A percentile compares a stretch with the other conserved stretches of the same genome.
Evolutionary conservation across 805 yeast species (phyloP).

Genomic region (Zygoascus biomembranicola): DNA sequence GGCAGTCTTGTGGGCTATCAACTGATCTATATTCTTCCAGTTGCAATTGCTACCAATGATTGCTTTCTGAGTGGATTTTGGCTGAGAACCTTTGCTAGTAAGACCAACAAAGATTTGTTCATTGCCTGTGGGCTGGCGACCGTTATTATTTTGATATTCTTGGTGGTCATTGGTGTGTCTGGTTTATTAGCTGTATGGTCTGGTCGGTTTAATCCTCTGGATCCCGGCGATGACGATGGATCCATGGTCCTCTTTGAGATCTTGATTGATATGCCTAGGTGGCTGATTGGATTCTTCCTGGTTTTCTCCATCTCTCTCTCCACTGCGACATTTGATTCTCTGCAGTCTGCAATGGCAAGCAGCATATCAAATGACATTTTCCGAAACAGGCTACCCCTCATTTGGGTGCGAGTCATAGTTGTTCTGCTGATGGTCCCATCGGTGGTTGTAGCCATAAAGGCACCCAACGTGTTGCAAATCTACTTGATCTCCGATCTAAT

Average conservation of each 20-base stretch:
- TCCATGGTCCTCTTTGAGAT: slow-evolving; percentile 65
- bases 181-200: slow-evolving; percentile 92
- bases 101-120: slow-evolving; percentile 61
- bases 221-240: slow-evolving; percentile 42
- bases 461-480: slow-evolving; percentile 76
- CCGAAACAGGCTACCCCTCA: slow-evolving; percentile 64
- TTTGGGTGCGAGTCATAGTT: slow-evolving; percentile 64
- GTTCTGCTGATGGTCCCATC: slow-evolving; percentile 77
- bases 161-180: slow-evolving; percentile 68
- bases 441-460: slow-evolving; percentile 74
- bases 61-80: slow-evolving; percentile 88
- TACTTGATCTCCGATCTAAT: slow-evolving; percentile 86
- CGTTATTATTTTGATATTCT: slow-evolving; percentile 50
- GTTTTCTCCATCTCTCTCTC: slow-evolving; percentile 68
- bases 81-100: slow-evolving; percentile 89
- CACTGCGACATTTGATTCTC: slow-evolving; percentile 82
- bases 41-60: slow-evolving; percentile 86
- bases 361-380: slow-evolving; percentile 84
- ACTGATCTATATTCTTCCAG: slow-evolving; percentile 69
- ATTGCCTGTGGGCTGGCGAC: slow-evolving; percentile 74
- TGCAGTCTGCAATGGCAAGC: slow-evolving; percentile 83
- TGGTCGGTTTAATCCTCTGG: slow-evolving; percentile 44
- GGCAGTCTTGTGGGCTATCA: slow-evolving; percentile 81
- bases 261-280: slow-evolving; percentile 63
- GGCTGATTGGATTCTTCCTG: slow-evolving; percentile 79